Evolutionary conservation across 2,329 filamentous ascomycete genomes (phyloP).

Genomic region (Biscogniauxia sp.): DNA sequence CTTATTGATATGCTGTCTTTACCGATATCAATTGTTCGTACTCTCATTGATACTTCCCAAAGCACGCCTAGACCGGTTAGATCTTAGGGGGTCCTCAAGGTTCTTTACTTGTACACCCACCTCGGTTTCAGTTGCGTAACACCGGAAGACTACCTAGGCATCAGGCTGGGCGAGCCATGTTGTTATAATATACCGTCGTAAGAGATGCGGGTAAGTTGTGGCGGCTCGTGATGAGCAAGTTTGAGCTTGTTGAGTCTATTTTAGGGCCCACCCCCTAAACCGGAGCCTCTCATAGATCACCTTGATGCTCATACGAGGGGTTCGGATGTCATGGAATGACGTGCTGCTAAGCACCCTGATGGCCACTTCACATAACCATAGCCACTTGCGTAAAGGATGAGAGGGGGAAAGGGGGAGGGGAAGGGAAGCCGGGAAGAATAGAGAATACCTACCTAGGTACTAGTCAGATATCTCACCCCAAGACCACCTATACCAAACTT

Average conservation of each 20-base stretch:
- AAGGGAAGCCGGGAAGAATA: no score
- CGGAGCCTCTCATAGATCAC: background rate
- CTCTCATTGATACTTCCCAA: no score
- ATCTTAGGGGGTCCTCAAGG: background rate
- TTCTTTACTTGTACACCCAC: background rate
- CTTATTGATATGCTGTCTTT: no score
- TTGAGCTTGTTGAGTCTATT: conserved; percentile 27
- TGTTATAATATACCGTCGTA: no score
- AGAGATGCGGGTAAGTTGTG: background rate
- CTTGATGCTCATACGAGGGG: background rate
- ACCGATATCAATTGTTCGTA: no score
- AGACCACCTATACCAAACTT: no score
- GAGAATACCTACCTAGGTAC: no score
- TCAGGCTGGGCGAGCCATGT: no score
- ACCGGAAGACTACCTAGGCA: no score
- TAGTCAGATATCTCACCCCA: no score
- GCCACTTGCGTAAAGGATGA: background rate
- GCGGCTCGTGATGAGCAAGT: conserved; percentile 29
- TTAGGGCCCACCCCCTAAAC: conserved; percentile 13
- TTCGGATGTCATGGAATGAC: background rate
- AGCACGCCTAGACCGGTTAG: background rate
- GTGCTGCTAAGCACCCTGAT: conserved; percentile 12
- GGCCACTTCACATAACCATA: background rate
- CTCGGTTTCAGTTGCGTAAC: background rate
- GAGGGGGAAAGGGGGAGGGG: background rate